Evolutionary conservation across 768 basidiomycete species (phyloP).

Genomic region (Suillus occidentalis): DNA sequence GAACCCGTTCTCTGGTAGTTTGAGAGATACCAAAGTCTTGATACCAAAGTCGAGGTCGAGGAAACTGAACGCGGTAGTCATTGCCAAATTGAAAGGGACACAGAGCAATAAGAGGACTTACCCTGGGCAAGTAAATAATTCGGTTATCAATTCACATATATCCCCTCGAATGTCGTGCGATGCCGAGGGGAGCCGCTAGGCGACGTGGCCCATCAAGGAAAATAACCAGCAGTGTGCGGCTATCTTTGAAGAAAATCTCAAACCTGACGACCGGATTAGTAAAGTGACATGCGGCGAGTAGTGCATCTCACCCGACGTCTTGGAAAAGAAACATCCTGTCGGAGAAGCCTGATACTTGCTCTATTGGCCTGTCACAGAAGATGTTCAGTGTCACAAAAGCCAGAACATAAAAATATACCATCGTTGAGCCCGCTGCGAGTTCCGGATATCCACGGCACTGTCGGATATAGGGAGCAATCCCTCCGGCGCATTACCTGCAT

Average conservation of each 20-base stretch:
- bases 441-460: slow-evolving; percentile 76
- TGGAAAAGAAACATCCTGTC: slow-evolving; percentile 87
- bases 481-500: slow-evolving; percentile 81
- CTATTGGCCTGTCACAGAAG: slow-evolving; percentile 59
- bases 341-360: slow-evolving; percentile 74
- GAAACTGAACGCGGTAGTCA: slow-evolving; percentile 51
- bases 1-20: slow-evolving; percentile 73
- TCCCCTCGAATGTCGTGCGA: slow-evolving; percentile 86
- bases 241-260: slow-evolving; percentile 93
- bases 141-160: slow-evolving; percentile 90
- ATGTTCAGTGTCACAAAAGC: neutral
- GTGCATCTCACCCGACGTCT: slow-evolving; percentile 75
- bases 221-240: slow-evolving; percentile 81
- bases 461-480: slow-evolving; percentile 83
- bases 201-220: slow-evolving; percentile 72
- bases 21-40: slow-evolving; percentile 79
- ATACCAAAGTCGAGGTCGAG: no score
- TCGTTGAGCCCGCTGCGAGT: slow-evolving; percentile 76
- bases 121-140: slow-evolving; percentile 86
- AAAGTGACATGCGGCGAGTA: neutral
- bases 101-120: slow-evolving; percentile 31
- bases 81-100: neutral
- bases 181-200: slow-evolving; percentile 69
- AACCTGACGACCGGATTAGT: slow-evolving; percentile 45
- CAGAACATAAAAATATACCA: slow-evolving; percentile 49